phyloP scores from a whole-genome alignment of 371 early-diverging fungal genomes.

The Mortierella sp. region DNA sequence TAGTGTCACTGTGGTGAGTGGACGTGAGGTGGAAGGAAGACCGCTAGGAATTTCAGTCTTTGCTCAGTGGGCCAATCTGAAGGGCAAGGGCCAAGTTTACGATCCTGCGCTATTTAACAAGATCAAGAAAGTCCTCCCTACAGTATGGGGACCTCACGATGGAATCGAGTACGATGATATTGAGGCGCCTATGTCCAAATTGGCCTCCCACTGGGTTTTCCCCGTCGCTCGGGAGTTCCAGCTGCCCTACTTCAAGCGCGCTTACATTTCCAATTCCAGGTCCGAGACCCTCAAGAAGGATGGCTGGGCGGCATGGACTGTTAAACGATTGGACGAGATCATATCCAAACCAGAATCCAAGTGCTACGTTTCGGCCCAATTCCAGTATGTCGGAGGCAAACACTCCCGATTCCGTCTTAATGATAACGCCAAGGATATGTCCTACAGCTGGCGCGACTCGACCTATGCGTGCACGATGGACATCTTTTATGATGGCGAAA shows the following conservation, averaged over 20 bases:
- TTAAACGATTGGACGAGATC: slow-evolving; percentile 22
- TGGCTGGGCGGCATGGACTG: slow-evolving; percentile 22
- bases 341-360: neutral
- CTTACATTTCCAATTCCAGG: slow-evolving; percentile 31
- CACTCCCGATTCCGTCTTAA: neutral
- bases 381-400: slow-evolving; percentile 42
- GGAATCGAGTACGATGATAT: slow-evolving; percentile 4
- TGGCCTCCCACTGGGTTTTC: slow-evolving; percentile 37
- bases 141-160: neutral
- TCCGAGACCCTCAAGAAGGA: slow-evolving; percentile 2
- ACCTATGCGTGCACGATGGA: slow-evolving; percentile 10
- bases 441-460: slow-evolving; percentile 45
- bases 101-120: slow-evolving; percentile 7
- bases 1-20: slow-evolving; percentile 15
- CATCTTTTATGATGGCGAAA: slow-evolving; percentile 19
- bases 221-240: slow-evolving; percentile 32
- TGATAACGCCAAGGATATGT: slow-evolving; percentile 4
- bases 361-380: slow-evolving; percentile 24
- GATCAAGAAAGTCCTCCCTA: slow-evolving; percentile 1
- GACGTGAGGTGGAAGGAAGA: neutral
- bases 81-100: slow-evolving; percentile 17
- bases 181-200: slow-evolving; percentile 23
- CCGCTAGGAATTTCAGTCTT: slow-evolving; percentile 21
- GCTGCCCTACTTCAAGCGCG: slow-evolving; percentile 42
- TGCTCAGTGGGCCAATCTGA: slow-evolving; percentile 52